Base-by-base conservation (phyloP, 2,329 filamentous ascomycete genomes). In the Magnaporthiopsis rhizophila region DNA sequence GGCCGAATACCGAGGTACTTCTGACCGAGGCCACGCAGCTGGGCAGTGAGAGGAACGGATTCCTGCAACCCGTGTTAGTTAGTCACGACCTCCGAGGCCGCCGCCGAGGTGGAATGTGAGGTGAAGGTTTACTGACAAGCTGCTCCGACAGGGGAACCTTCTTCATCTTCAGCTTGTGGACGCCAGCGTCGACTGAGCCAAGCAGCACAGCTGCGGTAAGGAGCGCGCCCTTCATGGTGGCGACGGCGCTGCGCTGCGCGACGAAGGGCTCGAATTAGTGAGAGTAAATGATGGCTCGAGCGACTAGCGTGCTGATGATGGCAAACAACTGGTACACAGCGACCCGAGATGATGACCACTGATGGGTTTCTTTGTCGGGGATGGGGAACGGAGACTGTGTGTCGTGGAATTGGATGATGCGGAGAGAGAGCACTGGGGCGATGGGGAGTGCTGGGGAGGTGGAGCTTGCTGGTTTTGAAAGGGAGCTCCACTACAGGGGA, bases 131-230 rank as follows among this genome's bases (percentile, higher is more conserved):
- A 83, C 90, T 75, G 82, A 96, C 93, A 74, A 99, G 86, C 82
- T 98, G 95, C 77, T 98, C 91, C 62, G 88, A 85, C 66, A 99
- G 83, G 70, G 95, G 89, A 67, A 98, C 82, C 89, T 99, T 99
- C 86, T 97, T 90, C 74, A 99, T 89, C 85, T 96, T 95, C 86
- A 97, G 89, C 85, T 92, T 96, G 87, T 98, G 92, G 70, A 97
- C 84, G 73, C 88, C 92, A 71, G 92, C 94, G 75, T 90, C 85
- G 75, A 90, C 90, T 76, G 89, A 87, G 82, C 90, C 90, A 74
- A 93, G 84, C 83, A 96, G 86, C 81, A 88, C 84, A 73, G 88
- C 87, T 80, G 91, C 89, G 76, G 92, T 83, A 75, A 97, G 78
- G 74, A 92, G 81, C 79, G 88, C 82, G 78, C 87, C 87, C 89